Evolutionary conservation across 2,329 filamentous ascomycete species (phyloP), one percentile per base, ranked within the genome.

Genomic region (Aspergillus ustus): DNA sequence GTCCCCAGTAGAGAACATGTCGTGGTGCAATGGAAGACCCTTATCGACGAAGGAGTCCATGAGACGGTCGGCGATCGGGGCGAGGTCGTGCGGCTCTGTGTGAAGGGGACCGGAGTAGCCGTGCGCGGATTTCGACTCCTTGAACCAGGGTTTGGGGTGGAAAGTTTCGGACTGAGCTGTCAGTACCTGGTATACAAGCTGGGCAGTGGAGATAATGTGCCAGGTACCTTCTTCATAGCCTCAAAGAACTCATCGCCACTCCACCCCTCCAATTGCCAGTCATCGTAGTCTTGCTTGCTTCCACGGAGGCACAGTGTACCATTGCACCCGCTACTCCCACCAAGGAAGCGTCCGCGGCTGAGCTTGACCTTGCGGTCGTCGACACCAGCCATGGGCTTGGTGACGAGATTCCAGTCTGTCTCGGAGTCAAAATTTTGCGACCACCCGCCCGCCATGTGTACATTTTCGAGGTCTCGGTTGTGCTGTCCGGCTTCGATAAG

Each of bases 1-100:
- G 31, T 82, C 77, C 19, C 83, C 82, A 25, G 80, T 83, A 0
- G 81, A 81, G 68, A 88, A 88, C 83, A 88, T 87, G 63, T 89
- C 86, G 19, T 80, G 78, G 45, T 85, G 79, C n/a, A 85, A 75
- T 0, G 82, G 80, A 0, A 88, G 71, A 59, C 85, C 85, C 62
- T 82, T 75, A 2, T 82, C 83, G 8, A 84, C 73, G 73, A 87
- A 82, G 0, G 85, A 87, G 52, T 87, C 79, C 29, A 83, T 75
- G 9, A 87, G 71, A 31, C 83, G 77, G 49, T 86, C 73, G 2
- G 85, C 85, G 37, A 88, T 88, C 1, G 85, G 85, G 2, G 84
- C 84, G 1, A 86, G 74, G 62, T 87, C 84, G 62, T 87, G 84
- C 0, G 85, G 85, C 64, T 85, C 84, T 7, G 79, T 84, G 55